Evolutionary conservation across 2,329 filamentous ascomycete species (phyloP), one percentile per base, ranked within the genome.

Genomic region (Fusarium sterilihyphosum): DNA sequence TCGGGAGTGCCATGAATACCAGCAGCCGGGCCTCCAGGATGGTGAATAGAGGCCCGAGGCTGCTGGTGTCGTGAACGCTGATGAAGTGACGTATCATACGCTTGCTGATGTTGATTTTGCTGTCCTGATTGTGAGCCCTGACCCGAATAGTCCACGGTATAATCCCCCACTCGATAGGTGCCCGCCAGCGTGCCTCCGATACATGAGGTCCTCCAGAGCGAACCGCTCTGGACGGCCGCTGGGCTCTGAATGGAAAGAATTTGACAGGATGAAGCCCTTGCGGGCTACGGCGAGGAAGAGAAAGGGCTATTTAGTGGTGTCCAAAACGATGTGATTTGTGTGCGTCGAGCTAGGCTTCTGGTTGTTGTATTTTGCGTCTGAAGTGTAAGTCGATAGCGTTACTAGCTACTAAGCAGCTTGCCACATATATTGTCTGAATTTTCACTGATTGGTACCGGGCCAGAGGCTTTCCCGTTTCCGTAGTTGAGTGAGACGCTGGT

Each of bases 121-220:
- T 90, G 87, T 84, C 87, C 88, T 85, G 90, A 85, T 86, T 91
- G 89, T 84, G 88, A 87, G 81, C 88, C 89, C 85, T 92, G 91
- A 82, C 90, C 86, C 85, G 91, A 88, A 86, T 93, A 93, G 83
- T 92, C 90, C 88, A 93, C 91, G 89, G 92, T 89, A 88, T 92
- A 92, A 86, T 91, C 90, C 83, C 88, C 88, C 85, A 90, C 87
- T 88, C 91, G 90, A 87, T 93, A 94, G 84, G 91, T 90, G 88
- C 90, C 88, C 88, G 90, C 91, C 90, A 93, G 90, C 86, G 89
- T 92, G 89, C 86, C 89, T 87, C 87, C 89, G 85, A 89, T 89
- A 84, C 90, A 92, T 92, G 88, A 90, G 90, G 90, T 88, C 90
- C 90, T 90, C 91, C 91, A 93, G 91, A 93, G 91, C 91, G 88